These are phyloP conservation scores for Maudiozyma humilis DNA, from an alignment of 1,139 yeast genomes.

Conservation along the genomic window DNA sequence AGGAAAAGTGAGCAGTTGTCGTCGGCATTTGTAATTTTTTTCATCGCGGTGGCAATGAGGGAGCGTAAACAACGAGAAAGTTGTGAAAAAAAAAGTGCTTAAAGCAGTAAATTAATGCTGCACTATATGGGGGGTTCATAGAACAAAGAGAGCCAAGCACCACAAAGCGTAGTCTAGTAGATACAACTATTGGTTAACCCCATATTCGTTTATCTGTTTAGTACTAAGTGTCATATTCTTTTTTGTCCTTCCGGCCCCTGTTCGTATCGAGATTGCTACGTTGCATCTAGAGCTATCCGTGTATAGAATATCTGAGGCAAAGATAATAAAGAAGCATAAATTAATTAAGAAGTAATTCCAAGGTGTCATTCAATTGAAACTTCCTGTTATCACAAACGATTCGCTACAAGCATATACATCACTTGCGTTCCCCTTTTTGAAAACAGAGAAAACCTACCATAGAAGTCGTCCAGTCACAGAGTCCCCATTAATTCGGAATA, in stretches of 20 bases:
- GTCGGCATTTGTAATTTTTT: neutral
- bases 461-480: neutral
- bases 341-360: neutral
- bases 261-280: neutral
- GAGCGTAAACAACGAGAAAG: slow-evolving; percentile 7
- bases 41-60: slow-evolving; percentile 7
- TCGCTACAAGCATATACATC: neutral
- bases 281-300: neutral
- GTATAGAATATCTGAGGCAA: neutral
- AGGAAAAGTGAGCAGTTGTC: neutral
- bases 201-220: slow-evolving; percentile 5
- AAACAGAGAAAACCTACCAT: neutral
- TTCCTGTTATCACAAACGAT: neutral
- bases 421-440: neutral
- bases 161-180: slow-evolving; percentile 6
- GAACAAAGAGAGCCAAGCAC: slow-evolving; percentile 2
- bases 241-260: neutral
- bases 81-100: slow-evolving; percentile 1
- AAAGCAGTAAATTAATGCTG: neutral
- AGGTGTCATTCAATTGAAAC: slow-evolving; percentile 1
- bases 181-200: neutral
- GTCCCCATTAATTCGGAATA: neutral
- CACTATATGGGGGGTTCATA: neutral
- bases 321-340: slow-evolving; percentile 1
- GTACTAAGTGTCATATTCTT: slow-evolving; percentile 5